These are phyloP conservation scores for Diaporthe ilicicola DNA, from an alignment of 2,329 filamentous ascomycete genomes.

Conservation along the genomic window DNA sequence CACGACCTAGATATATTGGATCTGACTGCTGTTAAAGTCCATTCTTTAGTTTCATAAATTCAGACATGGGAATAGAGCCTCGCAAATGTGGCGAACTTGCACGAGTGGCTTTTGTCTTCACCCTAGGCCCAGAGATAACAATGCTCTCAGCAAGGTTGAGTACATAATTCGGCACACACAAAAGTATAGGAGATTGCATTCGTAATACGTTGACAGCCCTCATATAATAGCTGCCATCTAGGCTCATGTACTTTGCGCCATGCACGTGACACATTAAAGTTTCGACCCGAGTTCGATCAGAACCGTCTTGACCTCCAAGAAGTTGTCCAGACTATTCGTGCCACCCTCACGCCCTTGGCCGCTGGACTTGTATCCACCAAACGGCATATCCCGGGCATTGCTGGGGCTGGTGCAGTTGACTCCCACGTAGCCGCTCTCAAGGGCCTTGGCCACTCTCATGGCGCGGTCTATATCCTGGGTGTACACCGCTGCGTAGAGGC, in stretches of 20 bases:
- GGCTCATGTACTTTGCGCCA: no score
- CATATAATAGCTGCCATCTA: background rate
- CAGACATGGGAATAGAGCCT: background rate
- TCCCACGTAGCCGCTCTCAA: constrained; percentile 69
- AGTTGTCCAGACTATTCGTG: constrained; percentile 48
- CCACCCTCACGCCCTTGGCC: constrained; percentile 48
- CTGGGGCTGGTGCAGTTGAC: constrained; percentile 58
- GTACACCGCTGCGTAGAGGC: constrained; percentile 63
- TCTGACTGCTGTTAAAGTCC: background rate
- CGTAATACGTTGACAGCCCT: no score
- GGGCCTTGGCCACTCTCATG: constrained; percentile 55
- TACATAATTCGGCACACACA: no score
- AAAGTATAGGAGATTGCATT: background rate
- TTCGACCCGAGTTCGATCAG: constrained; percentile 40
- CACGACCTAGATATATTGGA: background rate
- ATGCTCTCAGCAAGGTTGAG: no score
- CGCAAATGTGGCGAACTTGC: background rate
- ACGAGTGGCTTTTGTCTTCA: background rate
- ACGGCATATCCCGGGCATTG: constrained; percentile 48
- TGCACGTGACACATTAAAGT: constrained; percentile 1
- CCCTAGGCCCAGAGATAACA: no score
- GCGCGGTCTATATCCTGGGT: constrained; percentile 59
- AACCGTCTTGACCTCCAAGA: constrained; percentile 44
- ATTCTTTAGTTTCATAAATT: background rate
- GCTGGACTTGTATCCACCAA: constrained; percentile 53